Evolutionary conservation across 345 rosid genomes (phyloP).

Genomic region (Brassica cretica): DNA sequence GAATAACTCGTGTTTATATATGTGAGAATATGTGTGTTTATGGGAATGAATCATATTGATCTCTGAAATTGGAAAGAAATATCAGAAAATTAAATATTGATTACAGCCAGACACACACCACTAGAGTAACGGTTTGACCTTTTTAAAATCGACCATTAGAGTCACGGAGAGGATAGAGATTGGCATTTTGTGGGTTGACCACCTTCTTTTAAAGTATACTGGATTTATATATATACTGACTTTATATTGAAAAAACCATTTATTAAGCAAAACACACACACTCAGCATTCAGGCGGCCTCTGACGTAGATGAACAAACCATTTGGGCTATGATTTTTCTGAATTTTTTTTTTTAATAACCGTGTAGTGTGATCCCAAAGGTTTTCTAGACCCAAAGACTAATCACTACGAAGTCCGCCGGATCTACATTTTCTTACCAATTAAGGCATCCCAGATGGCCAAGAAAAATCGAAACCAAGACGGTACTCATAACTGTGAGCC

Average conservation of each 20-base stretch:
- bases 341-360: no score
- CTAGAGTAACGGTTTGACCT: slow-evolving; percentile 33
- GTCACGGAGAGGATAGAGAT: background rate
- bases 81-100: background rate
- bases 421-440: no score
- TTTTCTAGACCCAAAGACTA: no score
- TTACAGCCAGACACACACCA: slow-evolving; percentile 29
- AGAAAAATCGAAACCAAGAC: no score
- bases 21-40: slow-evolving; percentile 41
- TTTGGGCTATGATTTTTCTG: background rate
- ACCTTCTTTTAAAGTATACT: background rate
- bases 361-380: no score
- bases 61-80: slow-evolving; percentile 17
- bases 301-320: background rate
- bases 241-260: background rate
- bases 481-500: no score
- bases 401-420: no score
- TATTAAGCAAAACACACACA: background rate
- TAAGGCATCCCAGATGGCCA: no score
- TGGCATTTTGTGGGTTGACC: background rate
- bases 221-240: background rate
- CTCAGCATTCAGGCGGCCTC: background rate
- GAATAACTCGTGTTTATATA: background rate
- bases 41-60: background rate
- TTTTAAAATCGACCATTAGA: background rate